Evolutionary conservation across 805 yeast genomes (phyloP), one percentile per base, ranked within the genome.

Genomic region (Blastobotrys americana): DNA sequence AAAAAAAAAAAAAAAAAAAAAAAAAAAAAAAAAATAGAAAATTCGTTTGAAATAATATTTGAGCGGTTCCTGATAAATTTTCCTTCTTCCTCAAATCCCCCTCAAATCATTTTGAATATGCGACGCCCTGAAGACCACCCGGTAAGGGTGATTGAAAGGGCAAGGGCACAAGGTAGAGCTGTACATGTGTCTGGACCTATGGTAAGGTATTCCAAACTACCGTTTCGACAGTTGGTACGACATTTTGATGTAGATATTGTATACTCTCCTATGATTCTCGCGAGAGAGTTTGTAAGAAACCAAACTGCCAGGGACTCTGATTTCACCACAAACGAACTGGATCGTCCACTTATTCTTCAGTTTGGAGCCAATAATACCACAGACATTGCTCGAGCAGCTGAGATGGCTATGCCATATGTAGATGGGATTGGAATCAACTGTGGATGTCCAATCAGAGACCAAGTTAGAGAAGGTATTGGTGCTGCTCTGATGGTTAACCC

Each of bases 401-500:
- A 84, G 43, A 80, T 93, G 88, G 78, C 89, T n/a, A 76, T 76
- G 46, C 96, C 96, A 0, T 86, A 78, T 58, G 89, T 85, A 39
- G 97, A 90, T 64, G 98, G 94, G 0, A 79, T 93, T 35, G 97
- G 97, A 0, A 72, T 93, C 46, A 93, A 93, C 68, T 93, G 97
- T 64, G 98, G 98, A 0, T 93, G 98, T 66, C 98, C 98, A 1
- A 88, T 93, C 42, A 83, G 82, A 50, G 97, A 90, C 52, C 97
- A 93, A 62, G 84, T 86, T 10, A 72, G 95, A 37, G 96, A 88
- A 61, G 98, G 97, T 19, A 89, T 93, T 13, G 98, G 98, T 3
- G 96, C 97, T 2, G 97, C 97, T 0, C 70, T 93, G 45, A 89
- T 93, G 85, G 71, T 80, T 21, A 80, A 84, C 50, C 84, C 89